A percentile compares a stretch with the other conserved stretches of the same genome.
These are phyloP conservation scores for Fusarium sp. DNA, from an alignment of 2,329 filamentous ascomycete genomes.

Conservation along the genomic window DNA sequence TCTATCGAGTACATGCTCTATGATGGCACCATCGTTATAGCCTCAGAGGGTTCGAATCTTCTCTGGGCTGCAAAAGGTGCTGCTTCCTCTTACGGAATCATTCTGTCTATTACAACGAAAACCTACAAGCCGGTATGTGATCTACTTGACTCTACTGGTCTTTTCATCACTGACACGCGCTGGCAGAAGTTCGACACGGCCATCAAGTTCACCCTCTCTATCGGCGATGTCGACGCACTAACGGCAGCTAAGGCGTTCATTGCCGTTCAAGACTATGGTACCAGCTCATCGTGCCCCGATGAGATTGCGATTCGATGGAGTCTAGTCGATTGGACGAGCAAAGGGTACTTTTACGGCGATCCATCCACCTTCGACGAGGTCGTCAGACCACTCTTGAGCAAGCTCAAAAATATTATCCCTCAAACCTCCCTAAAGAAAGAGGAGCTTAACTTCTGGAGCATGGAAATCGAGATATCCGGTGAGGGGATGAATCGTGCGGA, in stretches of 20 bases:
- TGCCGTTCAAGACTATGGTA: slow-evolving; percentile 33
- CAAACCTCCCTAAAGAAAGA: slow-evolving; percentile 18
- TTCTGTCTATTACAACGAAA: slow-evolving; percentile 36
- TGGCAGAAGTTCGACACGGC: slow-evolving; percentile 18
- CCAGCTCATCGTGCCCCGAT: slow-evolving; percentile 17
- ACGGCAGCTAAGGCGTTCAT: slow-evolving; percentile 30
- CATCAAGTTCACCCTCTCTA: slow-evolving; percentile 35
- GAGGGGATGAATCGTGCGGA: slow-evolving; percentile 34
- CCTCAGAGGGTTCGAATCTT: slow-evolving; percentile 32
- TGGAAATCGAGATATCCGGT: slow-evolving; percentile 32
- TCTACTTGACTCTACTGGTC: slow-evolving; percentile 5
- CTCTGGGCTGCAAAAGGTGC: slow-evolving; percentile 43
- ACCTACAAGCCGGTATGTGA: slow-evolving; percentile 35
- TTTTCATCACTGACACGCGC: not conserved
- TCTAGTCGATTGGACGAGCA: slow-evolving; percentile 19
- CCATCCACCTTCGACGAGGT: slow-evolving; percentile 27
- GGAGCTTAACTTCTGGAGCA: slow-evolving; percentile 36
- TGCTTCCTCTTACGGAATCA: slow-evolving; percentile 38
- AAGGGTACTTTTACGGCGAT: slow-evolving; percentile 42
- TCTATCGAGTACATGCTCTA: slow-evolving; percentile 37
- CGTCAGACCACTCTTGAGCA: slow-evolving; percentile 17
- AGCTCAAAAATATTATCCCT: slow-evolving; percentile 15
- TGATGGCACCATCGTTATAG: slow-evolving; percentile 40
- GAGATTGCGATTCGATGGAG: slow-evolving; percentile 41
- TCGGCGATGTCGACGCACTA: slow-evolving; percentile 23